Evolutionary conservation across 345 rosid genomes (phyloP).

Genomic region (Carallia brachiata): DNA sequence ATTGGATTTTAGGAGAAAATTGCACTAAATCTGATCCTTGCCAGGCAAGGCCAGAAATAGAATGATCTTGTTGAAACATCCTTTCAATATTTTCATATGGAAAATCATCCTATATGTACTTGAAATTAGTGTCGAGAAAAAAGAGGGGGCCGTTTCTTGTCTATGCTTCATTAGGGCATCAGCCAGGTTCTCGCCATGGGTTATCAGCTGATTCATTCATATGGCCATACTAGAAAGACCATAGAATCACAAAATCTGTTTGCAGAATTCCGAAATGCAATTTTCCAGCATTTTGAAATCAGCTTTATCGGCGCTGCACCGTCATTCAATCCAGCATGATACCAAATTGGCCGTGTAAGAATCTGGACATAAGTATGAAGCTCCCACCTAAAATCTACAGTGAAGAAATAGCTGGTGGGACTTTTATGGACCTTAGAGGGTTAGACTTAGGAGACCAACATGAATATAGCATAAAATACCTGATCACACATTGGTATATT

Average conservation of each 20-base stretch:
- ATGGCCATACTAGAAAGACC: too few species aligned
- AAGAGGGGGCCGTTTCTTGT: not conserved
- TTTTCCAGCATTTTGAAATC: not conserved
- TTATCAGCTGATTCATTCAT: not conserved
- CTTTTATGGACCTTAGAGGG: not conserved
- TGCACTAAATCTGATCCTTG: not conserved
- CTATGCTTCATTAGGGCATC: not conserved
- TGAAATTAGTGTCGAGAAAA: not conserved
- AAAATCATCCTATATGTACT: not conserved
- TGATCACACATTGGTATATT: too few species aligned
- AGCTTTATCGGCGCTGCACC: not conserved
- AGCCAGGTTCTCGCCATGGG: not conserved
- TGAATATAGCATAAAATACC: not conserved
- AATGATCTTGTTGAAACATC: not conserved
- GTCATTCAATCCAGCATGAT: conserved; percentile 3
- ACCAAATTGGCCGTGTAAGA: not conserved
- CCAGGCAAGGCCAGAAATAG: not conserved
- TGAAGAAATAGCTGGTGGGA: not conserved
- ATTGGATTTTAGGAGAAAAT: too few species aligned
- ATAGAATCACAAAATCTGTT: too few species aligned
- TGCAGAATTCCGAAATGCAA: not conserved
- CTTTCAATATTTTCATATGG: not conserved
- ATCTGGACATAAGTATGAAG: not conserved
- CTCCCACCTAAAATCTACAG: not conserved
- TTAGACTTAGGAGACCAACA: not conserved